phyloP scores from a whole-genome alignment of 345 rosid species.

The Reutealis trisperma region DNA sequence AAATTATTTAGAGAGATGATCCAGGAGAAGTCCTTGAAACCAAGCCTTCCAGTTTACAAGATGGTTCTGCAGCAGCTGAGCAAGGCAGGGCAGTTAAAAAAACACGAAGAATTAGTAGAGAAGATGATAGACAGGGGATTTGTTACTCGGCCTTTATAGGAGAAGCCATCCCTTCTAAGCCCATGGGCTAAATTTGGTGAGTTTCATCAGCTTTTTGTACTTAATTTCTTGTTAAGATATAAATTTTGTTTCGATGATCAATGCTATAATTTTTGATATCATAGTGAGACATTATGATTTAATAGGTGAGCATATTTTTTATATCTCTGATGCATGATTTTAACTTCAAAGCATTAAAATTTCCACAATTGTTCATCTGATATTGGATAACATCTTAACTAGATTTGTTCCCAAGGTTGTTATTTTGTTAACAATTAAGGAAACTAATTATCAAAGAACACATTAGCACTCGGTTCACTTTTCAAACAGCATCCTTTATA shows the following conservation, averaged over 20 bases:
- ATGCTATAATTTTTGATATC: not conserved
- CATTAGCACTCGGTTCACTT: no score
- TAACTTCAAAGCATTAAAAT: not conserved
- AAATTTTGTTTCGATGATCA: not conserved
- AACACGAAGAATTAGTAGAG: slow-evolving; percentile 89
- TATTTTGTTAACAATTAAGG: no score
- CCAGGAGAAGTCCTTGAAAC: slow-evolving; percentile 75
- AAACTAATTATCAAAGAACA: no score
- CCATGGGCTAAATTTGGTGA: not conserved
- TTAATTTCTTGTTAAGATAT: not conserved
- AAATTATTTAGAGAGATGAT: slow-evolving; percentile 77
- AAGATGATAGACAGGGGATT: slow-evolving; percentile 72
- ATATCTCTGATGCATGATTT: not conserved
- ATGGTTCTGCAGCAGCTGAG: slow-evolving; percentile 77
- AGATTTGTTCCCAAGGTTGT: not conserved
- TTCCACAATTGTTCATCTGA: not conserved
- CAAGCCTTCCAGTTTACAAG: slow-evolving; percentile 58
- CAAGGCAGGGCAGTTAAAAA: slow-evolving; percentile 76
- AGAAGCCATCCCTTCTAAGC: not conserved
- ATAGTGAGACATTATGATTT: not conserved
- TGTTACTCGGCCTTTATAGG: slow-evolving; percentile 44
- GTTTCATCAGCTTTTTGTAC: not conserved
- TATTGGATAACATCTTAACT: not conserved
- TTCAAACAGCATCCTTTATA: no score
- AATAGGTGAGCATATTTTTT: not conserved